phyloP scores from a whole-genome alignment of 495 filamentous ascomycete species.

The Aspergillus nidulans region DNA sequence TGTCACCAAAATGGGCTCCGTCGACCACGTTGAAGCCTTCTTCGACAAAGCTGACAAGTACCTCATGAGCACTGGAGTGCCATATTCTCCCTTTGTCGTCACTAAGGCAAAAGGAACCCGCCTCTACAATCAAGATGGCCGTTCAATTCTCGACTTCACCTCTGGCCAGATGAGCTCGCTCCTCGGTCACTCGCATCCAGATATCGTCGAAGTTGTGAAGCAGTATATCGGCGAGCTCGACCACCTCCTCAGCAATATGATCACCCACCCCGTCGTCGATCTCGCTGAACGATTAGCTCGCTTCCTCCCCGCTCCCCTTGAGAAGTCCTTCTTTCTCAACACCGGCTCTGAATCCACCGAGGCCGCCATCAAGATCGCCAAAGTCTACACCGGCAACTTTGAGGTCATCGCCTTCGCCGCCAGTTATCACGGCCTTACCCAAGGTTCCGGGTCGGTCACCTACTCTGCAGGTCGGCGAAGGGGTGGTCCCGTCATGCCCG shows the following conservation, averaged over 20 bases:
- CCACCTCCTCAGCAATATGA: constrained; percentile 53
- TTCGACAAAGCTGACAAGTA: constrained; percentile 21
- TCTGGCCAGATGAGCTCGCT: constrained; percentile 55
- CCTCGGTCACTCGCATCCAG: constrained; percentile 53
- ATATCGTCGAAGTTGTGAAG: constrained; percentile 47
- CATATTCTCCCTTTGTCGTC: constrained; percentile 26
- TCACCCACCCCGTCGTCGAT: constrained; percentile 47
- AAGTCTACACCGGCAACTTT: constrained; percentile 52
- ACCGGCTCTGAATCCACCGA: constrained; percentile 54
- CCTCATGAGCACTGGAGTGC: constrained; percentile 26
- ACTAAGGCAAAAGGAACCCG: constrained; percentile 27
- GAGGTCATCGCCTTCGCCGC: constrained; percentile 52
- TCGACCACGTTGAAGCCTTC: constrained; percentile 9
- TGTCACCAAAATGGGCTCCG: background rate
- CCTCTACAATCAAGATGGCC: constrained; percentile 24
- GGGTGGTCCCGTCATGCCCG: constrained; percentile 33
- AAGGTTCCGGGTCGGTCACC: constrained; percentile 37
- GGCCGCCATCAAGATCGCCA: constrained; percentile 53
- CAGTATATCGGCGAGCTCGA: constrained; percentile 42
- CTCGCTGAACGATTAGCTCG: constrained; percentile 42
- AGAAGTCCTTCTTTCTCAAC: constrained; percentile 51
- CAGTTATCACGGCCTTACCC: constrained; percentile 52
- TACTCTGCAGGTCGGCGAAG: constrained; percentile 45
- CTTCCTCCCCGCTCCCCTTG: constrained; percentile 41
- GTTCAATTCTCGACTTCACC: constrained; percentile 49